Evolutionary conservation across 176 grass and related monocot genomes (phyloP), one percentile per base, ranked within the genome.

Genomic region (Carex myosuroides): DNA sequence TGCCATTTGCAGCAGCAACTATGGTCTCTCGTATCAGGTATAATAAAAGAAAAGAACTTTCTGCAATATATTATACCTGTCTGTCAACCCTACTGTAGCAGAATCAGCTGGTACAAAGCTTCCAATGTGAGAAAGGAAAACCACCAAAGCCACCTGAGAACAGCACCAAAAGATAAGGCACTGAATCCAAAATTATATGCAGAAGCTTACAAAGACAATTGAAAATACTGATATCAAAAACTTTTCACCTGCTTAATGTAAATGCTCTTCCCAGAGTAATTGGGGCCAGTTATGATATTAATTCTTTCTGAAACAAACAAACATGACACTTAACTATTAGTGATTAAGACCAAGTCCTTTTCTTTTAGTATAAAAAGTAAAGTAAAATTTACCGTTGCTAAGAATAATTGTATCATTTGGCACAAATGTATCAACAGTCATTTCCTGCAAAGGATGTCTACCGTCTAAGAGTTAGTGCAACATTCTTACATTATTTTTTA

Each of bases 391-490:
- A 94, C 95, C 95, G 69, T 79, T 22, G 82, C 84, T 82, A 29
- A 48, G 63, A 54, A 98, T 91, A 88, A 87, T 91, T 50, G 91
- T 98, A 87, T 98, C 92, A 59, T 98, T 98, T 79, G 95, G 95
- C 74, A 98, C 92, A 83, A 94, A 98, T 18, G 95, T 98, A 86
- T 93, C 89, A 86, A 98, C 87, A 4, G 92, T 94, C 95, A 98
- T 94, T 94, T 98, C 95, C 92, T 94, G 95, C 91, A 98, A 93
- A 91, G 72, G 90, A 93, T 98, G 92, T 83, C 95, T 98, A 86
- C 81, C 84, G 81, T 41, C 71, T 16, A 77, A 85, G 18, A 85
- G 69, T 72, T 64, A 78, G 71, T 73, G 21, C 55, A 63, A 78
- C 53, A 33, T 30, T 13, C 55, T 61, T 79, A 54, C 14, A 12